Evolutionary conservation across 108 stramenopile species (phyloP).

Genomic region (Skeletonema costatum): DNA sequence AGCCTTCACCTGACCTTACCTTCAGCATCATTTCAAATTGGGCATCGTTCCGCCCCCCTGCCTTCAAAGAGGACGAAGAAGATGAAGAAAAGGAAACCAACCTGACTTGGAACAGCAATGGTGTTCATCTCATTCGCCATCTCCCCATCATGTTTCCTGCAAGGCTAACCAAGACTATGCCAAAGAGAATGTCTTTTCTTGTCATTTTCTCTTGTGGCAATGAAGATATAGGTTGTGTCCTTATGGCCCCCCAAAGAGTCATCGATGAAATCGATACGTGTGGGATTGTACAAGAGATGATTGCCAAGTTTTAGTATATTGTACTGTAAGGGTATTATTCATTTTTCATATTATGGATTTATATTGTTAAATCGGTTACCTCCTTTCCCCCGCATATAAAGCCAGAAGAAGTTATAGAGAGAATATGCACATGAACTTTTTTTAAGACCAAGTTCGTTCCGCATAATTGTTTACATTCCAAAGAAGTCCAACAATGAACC

Average conservation of each 20-base stretch:
- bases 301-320: conserved; percentile 37
- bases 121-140: conserved; percentile 24
- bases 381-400: not conserved
- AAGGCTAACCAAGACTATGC: conserved; percentile 28
- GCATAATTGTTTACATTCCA: conserved; percentile 34
- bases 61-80: not conserved
- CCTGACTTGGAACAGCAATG: conserved; percentile 8
- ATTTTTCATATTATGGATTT: too few relatives aligned
- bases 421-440: not conserved
- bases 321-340: too few relatives aligned
- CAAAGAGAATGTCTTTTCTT: conserved; percentile 40
- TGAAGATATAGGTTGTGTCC: conserved; percentile 39
- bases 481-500: conserved; percentile 50
- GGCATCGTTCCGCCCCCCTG: conserved; percentile 32
- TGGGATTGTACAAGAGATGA: conserved; percentile 39
- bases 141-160: conserved; percentile 37
- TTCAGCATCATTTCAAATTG: conserved; percentile 45
- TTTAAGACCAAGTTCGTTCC: not conserved
- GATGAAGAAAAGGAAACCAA: not conserved
- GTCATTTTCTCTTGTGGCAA: conserved; percentile 39
- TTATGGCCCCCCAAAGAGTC: conserved; percentile 28
- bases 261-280: conserved; percentile 39
- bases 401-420: not conserved
- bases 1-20: conserved; percentile 22
- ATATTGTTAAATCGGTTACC: not conserved